Percentiles rank a stretch among this genome's conserved stretches.
phyloP scores from a whole-genome alignment of 164 flowering plant species.

The Paratinospora sagittata region DNA sequence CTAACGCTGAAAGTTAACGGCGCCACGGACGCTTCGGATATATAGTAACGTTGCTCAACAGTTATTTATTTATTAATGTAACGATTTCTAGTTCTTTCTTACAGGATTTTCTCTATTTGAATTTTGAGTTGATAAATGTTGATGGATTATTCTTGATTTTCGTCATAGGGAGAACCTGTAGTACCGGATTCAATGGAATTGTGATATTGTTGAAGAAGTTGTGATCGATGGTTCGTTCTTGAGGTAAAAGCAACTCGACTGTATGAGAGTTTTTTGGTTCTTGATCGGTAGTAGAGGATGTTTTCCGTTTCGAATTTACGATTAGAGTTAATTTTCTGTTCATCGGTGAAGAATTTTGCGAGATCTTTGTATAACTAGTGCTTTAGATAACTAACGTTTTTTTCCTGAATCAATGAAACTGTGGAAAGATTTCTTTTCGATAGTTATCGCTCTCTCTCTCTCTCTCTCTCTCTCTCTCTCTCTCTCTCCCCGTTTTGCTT shows the following conservation, averaged over 20 bases:
- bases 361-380: neutral
- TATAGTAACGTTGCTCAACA: neutral
- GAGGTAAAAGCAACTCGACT: conserved; percentile 1
- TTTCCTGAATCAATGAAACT: no score
- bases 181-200: neutral
- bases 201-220: neutral
- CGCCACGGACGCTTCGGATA: neutral
- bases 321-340: neutral
- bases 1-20: conserved; percentile 19
- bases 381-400: no score
- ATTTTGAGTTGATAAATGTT: no score
- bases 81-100: neutral
- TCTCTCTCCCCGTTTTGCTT: neutral
- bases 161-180: neutral
- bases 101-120: neutral
- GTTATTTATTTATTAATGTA: neutral
- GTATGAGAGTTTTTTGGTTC: neutral
- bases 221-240: neutral
- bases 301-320: neutral
- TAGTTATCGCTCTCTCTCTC: no score
- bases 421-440: no score
- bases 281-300: neutral
- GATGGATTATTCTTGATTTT: neutral
- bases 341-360: neutral
- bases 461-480: neutral